phyloP scores from a whole-genome alignment of 2,329 filamentous ascomycete genomes.

The Kalmusia sp. region DNA sequence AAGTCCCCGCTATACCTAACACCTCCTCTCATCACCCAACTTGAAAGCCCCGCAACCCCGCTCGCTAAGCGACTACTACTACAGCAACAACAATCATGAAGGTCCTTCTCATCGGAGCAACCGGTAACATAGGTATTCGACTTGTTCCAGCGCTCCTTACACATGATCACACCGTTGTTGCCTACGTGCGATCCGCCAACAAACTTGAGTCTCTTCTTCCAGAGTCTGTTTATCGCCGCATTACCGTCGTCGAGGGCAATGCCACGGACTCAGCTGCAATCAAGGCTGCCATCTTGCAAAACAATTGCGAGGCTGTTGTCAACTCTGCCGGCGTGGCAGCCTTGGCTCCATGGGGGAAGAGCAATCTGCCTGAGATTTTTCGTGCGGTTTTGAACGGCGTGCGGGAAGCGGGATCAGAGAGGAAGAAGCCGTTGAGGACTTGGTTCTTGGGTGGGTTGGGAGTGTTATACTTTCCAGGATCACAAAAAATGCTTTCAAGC shows the following conservation, averaged over 20 bases:
- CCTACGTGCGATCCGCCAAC: slow-evolving; percentile 47
- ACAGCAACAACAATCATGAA: slow-evolving; percentile 39
- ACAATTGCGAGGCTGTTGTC: slow-evolving; percentile 50
- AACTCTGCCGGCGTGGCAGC: slow-evolving; percentile 50
- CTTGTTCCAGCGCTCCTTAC: slow-evolving; percentile 46
- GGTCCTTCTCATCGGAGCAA: slow-evolving; percentile 51
- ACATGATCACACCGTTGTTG: slow-evolving; percentile 46
- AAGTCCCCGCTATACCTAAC: no score
- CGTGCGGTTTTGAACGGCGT: slow-evolving; percentile 43
- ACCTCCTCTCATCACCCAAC: no score
- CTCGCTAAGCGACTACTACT: slow-evolving; percentile 5
- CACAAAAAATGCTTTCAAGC: slow-evolving; percentile 35
- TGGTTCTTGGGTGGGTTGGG: slow-evolving; percentile 50
- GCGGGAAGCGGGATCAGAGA: slow-evolving; percentile 41
- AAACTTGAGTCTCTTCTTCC: slow-evolving; percentile 50
- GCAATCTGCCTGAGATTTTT: slow-evolving; percentile 47
- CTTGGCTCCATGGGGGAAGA: slow-evolving; percentile 47
- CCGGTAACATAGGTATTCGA: slow-evolving; percentile 49
- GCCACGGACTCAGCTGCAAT: slow-evolving; percentile 46
- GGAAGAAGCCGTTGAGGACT: slow-evolving; percentile 42
- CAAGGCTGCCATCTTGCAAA: slow-evolving; percentile 44
- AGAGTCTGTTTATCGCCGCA: slow-evolving; percentile 33
- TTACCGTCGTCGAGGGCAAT: slow-evolving; percentile 48
- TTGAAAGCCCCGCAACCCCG: no score
- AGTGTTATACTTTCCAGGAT: slow-evolving; percentile 47